phyloP scores from a whole-genome alignment of 129 eudicot genomes.

The Deinandra increscens region DNA sequence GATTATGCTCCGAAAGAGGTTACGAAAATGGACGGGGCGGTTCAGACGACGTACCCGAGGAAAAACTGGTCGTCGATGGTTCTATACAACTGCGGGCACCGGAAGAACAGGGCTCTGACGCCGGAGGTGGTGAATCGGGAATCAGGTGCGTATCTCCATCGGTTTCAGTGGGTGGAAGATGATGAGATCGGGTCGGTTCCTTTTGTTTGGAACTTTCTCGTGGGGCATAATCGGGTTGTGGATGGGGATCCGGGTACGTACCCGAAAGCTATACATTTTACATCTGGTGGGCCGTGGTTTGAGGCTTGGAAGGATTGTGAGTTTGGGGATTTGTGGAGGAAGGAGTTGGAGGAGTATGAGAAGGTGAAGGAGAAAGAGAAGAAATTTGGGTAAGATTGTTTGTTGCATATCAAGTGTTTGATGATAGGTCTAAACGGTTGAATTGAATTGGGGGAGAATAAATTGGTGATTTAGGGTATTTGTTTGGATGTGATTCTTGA shows the following conservation, averaged over 20 bases:
- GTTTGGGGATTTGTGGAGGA: slow-evolving; percentile 83
- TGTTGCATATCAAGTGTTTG: slow-evolving; percentile 6
- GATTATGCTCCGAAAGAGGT: slow-evolving; percentile 83
- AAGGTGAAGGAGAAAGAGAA: slow-evolving; percentile 37
- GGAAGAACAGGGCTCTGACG: slow-evolving; percentile 57
- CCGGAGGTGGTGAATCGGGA: slow-evolving; percentile 77
- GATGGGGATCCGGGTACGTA: slow-evolving; percentile 46
- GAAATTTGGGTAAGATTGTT: slow-evolving; percentile 11
- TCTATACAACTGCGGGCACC: slow-evolving; percentile 83
- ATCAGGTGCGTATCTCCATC: slow-evolving; percentile 72
- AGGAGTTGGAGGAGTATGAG: slow-evolving; percentile 64
- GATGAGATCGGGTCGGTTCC: slow-evolving; percentile 77
- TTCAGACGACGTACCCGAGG: slow-evolving; percentile 82
- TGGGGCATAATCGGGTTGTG: slow-evolving; percentile 76
- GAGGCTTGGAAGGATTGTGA: slow-evolving; percentile 92
- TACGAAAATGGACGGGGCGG: slow-evolving; percentile 93
- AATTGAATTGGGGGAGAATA: neutral
- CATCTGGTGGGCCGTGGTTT: slow-evolving; percentile 96
- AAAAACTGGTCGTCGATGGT: slow-evolving; percentile 99
- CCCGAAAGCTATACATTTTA: slow-evolving; percentile 84
- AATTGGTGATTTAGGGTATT: neutral
- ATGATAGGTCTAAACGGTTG: neutral
- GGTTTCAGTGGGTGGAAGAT: slow-evolving; percentile 93
- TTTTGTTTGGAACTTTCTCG: slow-evolving; percentile 89
- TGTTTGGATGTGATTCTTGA: neutral